Conservation (phyloP, 1,284 basidiomycete species). For the Xerocomus amazonicus region DNA sequence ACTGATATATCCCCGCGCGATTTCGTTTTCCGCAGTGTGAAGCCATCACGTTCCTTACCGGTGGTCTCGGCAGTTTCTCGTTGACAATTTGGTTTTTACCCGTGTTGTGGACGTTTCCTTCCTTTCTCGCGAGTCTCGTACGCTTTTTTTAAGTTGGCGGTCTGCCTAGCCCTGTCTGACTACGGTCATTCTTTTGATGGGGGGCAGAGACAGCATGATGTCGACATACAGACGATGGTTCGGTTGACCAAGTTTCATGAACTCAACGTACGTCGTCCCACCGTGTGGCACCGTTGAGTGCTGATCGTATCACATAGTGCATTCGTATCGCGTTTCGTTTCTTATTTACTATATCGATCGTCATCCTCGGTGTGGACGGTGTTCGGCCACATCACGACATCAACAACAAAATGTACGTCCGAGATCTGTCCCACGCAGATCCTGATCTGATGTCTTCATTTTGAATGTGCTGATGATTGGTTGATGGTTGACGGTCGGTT, state of each 20-base stretch:
- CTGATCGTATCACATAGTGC: slow-evolving; percentile 37
- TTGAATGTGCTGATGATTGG: background rate
- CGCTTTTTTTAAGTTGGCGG: slow-evolving; percentile 17
- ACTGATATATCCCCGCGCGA: too few species aligned
- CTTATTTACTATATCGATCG: slow-evolving; percentile 57
- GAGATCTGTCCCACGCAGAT: background rate
- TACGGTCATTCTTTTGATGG: background rate
- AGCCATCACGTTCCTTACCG: slow-evolving; percentile 63
- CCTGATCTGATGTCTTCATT: background rate
- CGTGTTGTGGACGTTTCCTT: slow-evolving; percentile 65
- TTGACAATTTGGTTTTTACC: slow-evolving; percentile 70
- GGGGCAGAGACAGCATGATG: slow-evolving; percentile 46
- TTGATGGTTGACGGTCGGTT: background rate
- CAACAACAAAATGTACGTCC: slow-evolving; percentile 53
- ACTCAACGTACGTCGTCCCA: slow-evolving; percentile 54
- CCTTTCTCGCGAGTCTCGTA: slow-evolving; percentile 59
- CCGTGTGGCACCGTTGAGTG: too few species aligned
- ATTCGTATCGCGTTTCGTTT: slow-evolving; percentile 70
- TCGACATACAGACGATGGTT: slow-evolving; percentile 60
- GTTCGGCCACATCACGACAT: slow-evolving; percentile 55
- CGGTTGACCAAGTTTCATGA: slow-evolving; percentile 75
- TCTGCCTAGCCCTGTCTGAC: background rate
- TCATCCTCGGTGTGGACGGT: slow-evolving; percentile 67
- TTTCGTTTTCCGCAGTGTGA: slow-evolving; percentile 46
- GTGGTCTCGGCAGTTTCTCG: slow-evolving; percentile 61